Base-by-base conservation (phyloP, 257 asterid species). In the Knoxia roxburghii region DNA sequence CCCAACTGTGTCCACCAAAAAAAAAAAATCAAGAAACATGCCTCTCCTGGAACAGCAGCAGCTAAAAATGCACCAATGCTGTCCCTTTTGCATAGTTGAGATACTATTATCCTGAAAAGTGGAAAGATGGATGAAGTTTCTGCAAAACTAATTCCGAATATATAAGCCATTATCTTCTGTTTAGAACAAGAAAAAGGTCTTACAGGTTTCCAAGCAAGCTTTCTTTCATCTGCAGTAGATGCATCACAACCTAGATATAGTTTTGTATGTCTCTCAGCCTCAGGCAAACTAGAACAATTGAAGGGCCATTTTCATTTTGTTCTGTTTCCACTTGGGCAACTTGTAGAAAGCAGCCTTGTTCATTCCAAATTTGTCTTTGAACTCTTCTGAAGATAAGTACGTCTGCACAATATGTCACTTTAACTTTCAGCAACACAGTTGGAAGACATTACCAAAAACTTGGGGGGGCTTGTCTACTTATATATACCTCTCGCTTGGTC, bases 281-380 rank as follows among this genome's bases (percentile, higher is more conserved):
- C 56, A 64, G n/a, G 52, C 63, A 72, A 17, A 67, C 61, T 79
- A 91, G 83, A 91, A 91, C 75, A 94, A 72, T 20, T 88, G 88
- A 59, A 88, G 95, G 12, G 97, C 79, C 99, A 90, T 87, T 83
- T 94, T 94, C 37, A 91, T 82, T 85, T 94, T 94, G 61, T 94
- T 94, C 87, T 90, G 99, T 80, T 87, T 94, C 99, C 99, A 94
- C 80, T 90, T 94, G 14, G 99, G 99, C 78, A 94, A 74, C 84
- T 86, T 94, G 77, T 85, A 79, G 88, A 90, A 94, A 54, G 80
- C 83, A 33, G 71, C 89, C 84, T 86, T 94, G 0, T 77, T 29
- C 86, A 85, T 91, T 76, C 89, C 91, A 8, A 94, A 90, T 76
- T 87, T 88, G 80, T 85, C 95, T 74, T 82, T 87, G 89, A 94